Conservation (phyloP, 2,329 filamentous ascomycete species). For the Colletotrichum noveboracense region DNA sequence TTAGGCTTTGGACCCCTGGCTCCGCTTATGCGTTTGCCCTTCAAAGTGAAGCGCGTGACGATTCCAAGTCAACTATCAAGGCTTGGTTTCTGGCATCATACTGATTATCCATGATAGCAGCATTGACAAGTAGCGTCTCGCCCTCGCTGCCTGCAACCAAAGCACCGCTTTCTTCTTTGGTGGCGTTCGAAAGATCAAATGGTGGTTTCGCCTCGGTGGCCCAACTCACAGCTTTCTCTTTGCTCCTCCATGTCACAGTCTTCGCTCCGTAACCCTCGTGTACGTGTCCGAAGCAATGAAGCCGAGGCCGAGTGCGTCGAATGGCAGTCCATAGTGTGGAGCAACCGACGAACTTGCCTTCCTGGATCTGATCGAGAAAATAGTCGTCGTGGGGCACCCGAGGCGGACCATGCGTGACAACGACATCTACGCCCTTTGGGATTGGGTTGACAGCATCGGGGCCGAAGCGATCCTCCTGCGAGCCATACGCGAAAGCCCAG, state of each 20-base stretch:
- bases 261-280: neutral
- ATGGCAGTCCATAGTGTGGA: neutral
- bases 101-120: neutral
- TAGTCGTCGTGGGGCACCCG: neutral
- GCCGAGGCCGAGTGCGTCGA: neutral
- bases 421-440: neutral
- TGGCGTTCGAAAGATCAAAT: neutral
- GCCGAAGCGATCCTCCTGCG: neutral
- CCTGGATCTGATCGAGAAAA: neutral
- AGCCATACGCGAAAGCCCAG: neutral
- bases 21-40: neutral
- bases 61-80: neutral
- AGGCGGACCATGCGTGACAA: neutral
- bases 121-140: neutral
- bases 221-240: neutral
- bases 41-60: neutral
- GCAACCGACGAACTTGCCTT: neutral
- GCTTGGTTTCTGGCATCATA: neutral
- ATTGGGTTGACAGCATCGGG: neutral
- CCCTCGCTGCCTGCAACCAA: neutral
- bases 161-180: neutral
- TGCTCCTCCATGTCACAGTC: neutral
- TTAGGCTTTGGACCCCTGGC: neutral
- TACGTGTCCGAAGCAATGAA: neutral
- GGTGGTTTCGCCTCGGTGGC: too few relatives aligned